These are phyloP conservation scores for Kwoniella botswanensis DNA, from an alignment of 768 basidiomycete species.

Conservation along the genomic window DNA sequence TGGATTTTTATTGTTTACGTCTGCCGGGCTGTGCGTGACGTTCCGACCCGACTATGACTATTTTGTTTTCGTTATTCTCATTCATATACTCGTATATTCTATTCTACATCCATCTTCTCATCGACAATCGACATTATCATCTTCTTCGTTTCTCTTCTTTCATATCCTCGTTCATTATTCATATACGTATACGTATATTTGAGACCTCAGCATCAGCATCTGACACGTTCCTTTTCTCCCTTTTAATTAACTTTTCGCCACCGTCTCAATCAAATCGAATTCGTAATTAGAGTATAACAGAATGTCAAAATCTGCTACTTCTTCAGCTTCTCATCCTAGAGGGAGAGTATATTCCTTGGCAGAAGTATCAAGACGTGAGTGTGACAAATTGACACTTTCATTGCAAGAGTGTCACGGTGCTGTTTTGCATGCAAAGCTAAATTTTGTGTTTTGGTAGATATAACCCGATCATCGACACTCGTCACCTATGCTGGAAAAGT, in stretches of 20 bases:
- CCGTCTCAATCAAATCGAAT: not conserved
- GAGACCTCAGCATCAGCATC: too few species aligned
- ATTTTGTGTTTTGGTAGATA: slow-evolving; percentile 58
- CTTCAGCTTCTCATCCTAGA: slow-evolving; percentile 2
- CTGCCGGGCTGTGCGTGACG: slow-evolving; percentile 10
- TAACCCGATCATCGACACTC: slow-evolving; percentile 73
- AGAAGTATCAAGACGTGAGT: slow-evolving; percentile 29
- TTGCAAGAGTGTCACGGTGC: not conserved
- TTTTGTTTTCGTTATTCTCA: not conserved
- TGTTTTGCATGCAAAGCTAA: too few species aligned
- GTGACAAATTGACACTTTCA: not conserved
- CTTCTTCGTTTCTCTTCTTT: not conserved
- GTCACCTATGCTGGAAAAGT: slow-evolving; percentile 79
- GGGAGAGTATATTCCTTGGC: slow-evolving; percentile 24
- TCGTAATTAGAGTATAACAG: not conserved
- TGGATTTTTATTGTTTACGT: not conserved
- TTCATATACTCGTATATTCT: not conserved
- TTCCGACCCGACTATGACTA: slow-evolving; percentile 9
- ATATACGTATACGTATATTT: not conserved
- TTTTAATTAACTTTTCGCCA: not conserved
- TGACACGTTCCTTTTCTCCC: too few species aligned
- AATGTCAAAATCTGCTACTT: slow-evolving; percentile 6
- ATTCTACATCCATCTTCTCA: slow-evolving; percentile 1
- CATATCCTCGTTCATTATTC: not conserved
- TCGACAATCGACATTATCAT: slow-evolving; percentile 1